Base-by-base conservation (phyloP, 345 rosid genomes). In the Atalantia buxifolia region DNA sequence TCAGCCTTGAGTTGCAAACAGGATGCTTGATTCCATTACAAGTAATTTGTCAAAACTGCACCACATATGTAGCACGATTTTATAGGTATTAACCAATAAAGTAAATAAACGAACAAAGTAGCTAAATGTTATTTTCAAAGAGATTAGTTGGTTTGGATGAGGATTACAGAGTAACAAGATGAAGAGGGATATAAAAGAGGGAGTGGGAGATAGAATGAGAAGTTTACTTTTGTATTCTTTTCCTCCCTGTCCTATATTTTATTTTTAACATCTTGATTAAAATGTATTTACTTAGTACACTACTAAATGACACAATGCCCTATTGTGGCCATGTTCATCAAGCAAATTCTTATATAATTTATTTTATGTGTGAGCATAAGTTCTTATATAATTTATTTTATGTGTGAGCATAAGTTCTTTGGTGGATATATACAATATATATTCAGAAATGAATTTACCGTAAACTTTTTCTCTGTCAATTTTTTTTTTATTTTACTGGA, bases 1-100 rank as follows among this genome's bases (percentile, higher is more conserved):
- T 71, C 74, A 40, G 18, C 75, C 75, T 71, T 71, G 61, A 55
- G n/a, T 25, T 30, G 42, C 63, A 30, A 21, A 71, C 31, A 21
- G 70, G 70, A 38, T 36, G 48, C 18, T 36, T 21, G 70, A 66
- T 66, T 24, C 70, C 48, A 35, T 31, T 56, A 71, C 42, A 21
- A 71, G 12, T 50, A 50, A 3, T 71, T 48, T 50, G 74, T 66
- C 48, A 24, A 14, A 35, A 35, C 70, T 66, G 10, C 48, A 66
- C 18, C 2, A 22, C 1, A 66, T 0, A 35, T 33, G 50, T 65
- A 33, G 5, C 66, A 63, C 5, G 35, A 63, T 63, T 63, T 13
- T 64, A 18, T 53, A 18, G 68, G 68, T n/a, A 19, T 64, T 31
- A 21, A 9, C 63, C 5, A 12, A n/a, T 55, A 16, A 27, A 71